These are phyloP conservation scores for Fusarium palustre DNA, from an alignment of 2,329 filamentous ascomycete species.

Conservation along the genomic window DNA sequence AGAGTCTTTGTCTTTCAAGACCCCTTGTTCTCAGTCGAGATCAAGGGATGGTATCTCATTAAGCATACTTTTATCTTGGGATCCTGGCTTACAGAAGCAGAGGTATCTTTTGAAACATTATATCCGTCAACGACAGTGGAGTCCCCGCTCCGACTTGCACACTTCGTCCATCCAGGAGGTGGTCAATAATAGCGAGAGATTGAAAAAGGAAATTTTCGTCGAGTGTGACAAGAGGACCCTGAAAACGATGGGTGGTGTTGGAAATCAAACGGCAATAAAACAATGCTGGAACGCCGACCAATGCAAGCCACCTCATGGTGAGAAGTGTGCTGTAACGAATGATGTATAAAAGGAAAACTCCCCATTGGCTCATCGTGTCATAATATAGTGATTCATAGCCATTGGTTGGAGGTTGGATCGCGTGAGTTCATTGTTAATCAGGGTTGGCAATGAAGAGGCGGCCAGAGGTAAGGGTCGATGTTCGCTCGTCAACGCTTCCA, in stretches of 20 bases:
- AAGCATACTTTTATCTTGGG: slow-evolving; percentile 47
- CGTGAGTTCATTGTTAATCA: slow-evolving; percentile 60
- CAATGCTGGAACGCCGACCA: slow-evolving; percentile 47
- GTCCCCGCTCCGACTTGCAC: slow-evolving; percentile 37
- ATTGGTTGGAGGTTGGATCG: slow-evolving; percentile 6
- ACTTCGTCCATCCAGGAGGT: slow-evolving; percentile 33
- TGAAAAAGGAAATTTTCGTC: slow-evolving; percentile 30
- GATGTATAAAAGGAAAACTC: slow-evolving; percentile 29
- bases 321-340: slow-evolving; percentile 38
- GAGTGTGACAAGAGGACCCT: slow-evolving; percentile 43
- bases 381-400: slow-evolving; percentile 22
- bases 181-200: slow-evolving; percentile 43
- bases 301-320: slow-evolving; percentile 41
- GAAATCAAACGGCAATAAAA: slow-evolving; percentile 34
- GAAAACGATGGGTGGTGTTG: slow-evolving; percentile 42
- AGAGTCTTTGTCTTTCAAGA: slow-evolving; percentile 16
- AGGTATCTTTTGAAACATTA: slow-evolving; percentile 47
- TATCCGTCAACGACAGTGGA: slow-evolving; percentile 40
- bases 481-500: slow-evolving; percentile 86
- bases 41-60: slow-evolving; percentile 38
- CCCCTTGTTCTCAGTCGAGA: slow-evolving; percentile 25
- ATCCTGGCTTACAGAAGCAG: slow-evolving; percentile 38
- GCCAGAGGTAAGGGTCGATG: slow-evolving; percentile 77
- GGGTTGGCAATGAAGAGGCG: slow-evolving; percentile 89
- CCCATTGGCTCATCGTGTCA: slow-evolving; percentile 33